Evolutionary conservation across 2,329 filamentous ascomycete species (phyloP), one percentile per base, ranked within the genome.

Genomic region (Colletotrichum sp.): DNA sequence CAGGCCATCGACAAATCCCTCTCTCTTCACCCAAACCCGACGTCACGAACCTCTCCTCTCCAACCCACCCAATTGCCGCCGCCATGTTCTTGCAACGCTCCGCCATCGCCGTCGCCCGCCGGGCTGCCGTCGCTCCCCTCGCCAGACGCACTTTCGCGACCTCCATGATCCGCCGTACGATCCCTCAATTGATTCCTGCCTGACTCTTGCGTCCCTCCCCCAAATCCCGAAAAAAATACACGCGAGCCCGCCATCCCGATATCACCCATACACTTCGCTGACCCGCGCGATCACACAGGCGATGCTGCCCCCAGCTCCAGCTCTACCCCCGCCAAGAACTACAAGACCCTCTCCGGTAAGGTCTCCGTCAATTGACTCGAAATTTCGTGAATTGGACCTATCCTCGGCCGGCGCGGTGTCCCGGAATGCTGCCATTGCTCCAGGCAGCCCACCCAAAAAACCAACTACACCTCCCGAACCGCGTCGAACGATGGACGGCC

Each of bases 1-100:
- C 87, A 87, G 85, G 82, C 85, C 85, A 87, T 86, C 82, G 82
- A 84, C 86, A 88, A 88, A 88, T 87, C 86, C 87, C 85, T 86
- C 86, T 83, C 83, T 82, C 81, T 67, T 76, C 71, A 79, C 55
- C 72, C 77, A 75, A 69, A 66, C 39, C 76, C 69, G 75, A 76
- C 77, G 71, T 78, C 77, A 76, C 69, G 67, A 76, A 78, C 64
- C 73, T 76, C 73, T 76, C 73, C 75, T 49, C 55, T 60, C 75
- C 59, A 52, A 72, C 59, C n/a, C 30, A 64, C 75, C 78, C 80
- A 80, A 81, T 81, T 78, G 78, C 79, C 79, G 79, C 82, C 85
- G 84, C 81, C 82, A 93, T 93, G 92, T 92, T 93, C 81, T 84
- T 93, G 84, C 90, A 92, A 88, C 92, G 92, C 84, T 88, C 92